Evolutionary conservation across 352 stramenopile genomes (phyloP), one percentile per base, ranked within the genome.

Genomic region (Pythium rhizo-oryzae): DNA sequence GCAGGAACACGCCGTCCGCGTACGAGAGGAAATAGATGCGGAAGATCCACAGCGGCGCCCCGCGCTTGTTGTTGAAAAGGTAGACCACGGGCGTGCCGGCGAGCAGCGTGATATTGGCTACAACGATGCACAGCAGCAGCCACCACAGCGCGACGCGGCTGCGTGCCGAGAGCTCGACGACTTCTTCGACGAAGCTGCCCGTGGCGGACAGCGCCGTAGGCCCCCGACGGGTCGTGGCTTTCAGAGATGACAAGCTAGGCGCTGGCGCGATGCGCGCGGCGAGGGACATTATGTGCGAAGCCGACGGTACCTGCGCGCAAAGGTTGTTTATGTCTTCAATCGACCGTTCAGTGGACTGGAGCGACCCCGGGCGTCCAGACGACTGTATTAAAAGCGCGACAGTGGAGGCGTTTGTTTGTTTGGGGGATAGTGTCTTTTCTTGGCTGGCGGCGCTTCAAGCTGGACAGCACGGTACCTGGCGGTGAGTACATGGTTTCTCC

Each of bases 1-100:
- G 28, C 2, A 58, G 25, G 30, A 58, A 58, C 13, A 7, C 25
- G 28, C 37, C 37, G 30, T 35, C 37, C 9, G 3, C 7, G 30
- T 39, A 39, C 6, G 33, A 44, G 15, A 58, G 52, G 28, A 58
- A 58, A 18, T 58, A 58, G 52, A 58, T 41, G 5, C 52, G 52
- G 16, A 58, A 58, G 8, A 46, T 1, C 52, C 52, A 58, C 15
- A 58, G 25, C 6, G 37, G n/a, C 15, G 52, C 21, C 2, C n/a
- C 52, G 18, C 33, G 24, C 28, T 23, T 24, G 13, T 58, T 44
- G 52, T 58, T 44, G 18, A 28, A 35, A 13, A 28, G 33, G 28
- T 58, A 58, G 25, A 58, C 15, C 18, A 58, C 19, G 4, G 52
- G 18, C 6, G 21, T 44, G 1, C n/a, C 25, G 5, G 16, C 15